Evolutionary conservation across 805 yeast genomes (phyloP), one percentile per base, ranked within the genome.

Genomic region (Metschnikowia lochheadii): DNA sequence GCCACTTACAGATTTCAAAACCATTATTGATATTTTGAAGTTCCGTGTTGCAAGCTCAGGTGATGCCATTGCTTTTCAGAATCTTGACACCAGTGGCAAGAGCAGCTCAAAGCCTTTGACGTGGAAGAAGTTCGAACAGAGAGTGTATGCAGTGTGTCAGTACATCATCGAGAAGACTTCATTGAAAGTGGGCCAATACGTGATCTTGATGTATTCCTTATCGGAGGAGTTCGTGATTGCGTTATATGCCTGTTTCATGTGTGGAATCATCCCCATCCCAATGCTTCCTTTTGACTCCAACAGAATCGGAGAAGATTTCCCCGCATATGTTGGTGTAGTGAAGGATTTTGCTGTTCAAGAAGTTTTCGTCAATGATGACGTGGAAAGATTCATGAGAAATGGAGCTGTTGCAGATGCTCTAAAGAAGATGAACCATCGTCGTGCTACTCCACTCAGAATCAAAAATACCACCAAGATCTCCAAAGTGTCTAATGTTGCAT

Each of bases 161-260:
- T 83, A 86, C 61, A 77, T 94, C 48, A 72, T 84, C 34, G 86
- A 80, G 40, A 91, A 88, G 66, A 78, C 82, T 1, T 72, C 77
- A 2, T 63, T 89, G 41, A 76, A 70, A 48, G 75, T 87, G 2
- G 96, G 96, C 0, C 87, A 86, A 48, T 73, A 77, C 55, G 92
- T 89, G 3, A 76, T 90, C 3, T 70, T 94, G 59, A 84, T 90
- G 84, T 90, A 89, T 63, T 85, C 96, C 0, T 79, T 92, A 42
- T 82, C 90, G 1, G 96, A 91, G 50, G 98, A 94, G 54, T 92
- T 81, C 61, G 81, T 85, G 5, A 81, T 89, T 29, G 89, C 96
- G 2, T 74, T 90, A 1, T 82, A 84, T 66, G 97, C 99, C 0
- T 92, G 98, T 63, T 79, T 92, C 64, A 68, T 85, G 49, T 79